Percentiles rank a stretch among this genome's conserved stretches.
These are phyloP conservation scores for Diaporthe australafricana DNA, from an alignment of 2,329 filamentous ascomycete species.

Conservation along the genomic window DNA sequence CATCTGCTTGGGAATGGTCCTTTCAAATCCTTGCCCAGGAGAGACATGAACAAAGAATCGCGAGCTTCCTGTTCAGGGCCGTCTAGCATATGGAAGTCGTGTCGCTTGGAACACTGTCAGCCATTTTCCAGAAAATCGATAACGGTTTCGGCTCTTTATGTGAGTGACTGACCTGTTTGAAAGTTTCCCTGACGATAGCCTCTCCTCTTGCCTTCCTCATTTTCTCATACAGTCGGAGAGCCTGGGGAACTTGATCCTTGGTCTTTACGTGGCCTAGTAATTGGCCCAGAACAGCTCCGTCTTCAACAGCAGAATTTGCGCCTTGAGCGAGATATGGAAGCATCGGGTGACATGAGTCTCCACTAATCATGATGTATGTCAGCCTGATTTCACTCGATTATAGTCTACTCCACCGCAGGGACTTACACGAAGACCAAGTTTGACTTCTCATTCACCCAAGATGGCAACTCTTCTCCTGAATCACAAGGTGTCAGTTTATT, in stretches of 20 bases:
- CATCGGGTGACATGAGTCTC: constrained; percentile 74
- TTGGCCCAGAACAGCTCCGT: constrained; percentile 73
- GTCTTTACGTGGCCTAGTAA: constrained; percentile 63
- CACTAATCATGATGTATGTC: constrained; percentile 47
- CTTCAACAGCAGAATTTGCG: constrained; percentile 75
- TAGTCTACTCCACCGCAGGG: background rate
- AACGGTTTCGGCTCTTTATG: background rate
- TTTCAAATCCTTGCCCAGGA: constrained; percentile 61
- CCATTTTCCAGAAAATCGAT: background rate
- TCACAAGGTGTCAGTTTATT: background rate
- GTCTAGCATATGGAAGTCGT: constrained; percentile 64
- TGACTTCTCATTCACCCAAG: constrained; percentile 64
- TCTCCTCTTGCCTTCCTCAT: constrained; percentile 61
- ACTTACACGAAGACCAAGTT: constrained; percentile 62
- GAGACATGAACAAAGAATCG: constrained; percentile 67
- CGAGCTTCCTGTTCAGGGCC: constrained; percentile 68
- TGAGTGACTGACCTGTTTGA: constrained; percentile 50
- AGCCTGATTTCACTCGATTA: background rate
- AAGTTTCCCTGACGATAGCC: constrained; percentile 71
- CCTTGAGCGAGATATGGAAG: constrained; percentile 73
- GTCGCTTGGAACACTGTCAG: constrained; percentile 50
- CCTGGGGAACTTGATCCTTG: constrained; percentile 59
- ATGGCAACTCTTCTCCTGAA: constrained; percentile 57
- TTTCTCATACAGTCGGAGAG: constrained; percentile 56
- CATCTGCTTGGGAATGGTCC: constrained; percentile 71